Evolutionary conservation across 2,329 filamentous ascomycete species (phyloP).

Genomic region (Colletotrichum sojae): DNA sequence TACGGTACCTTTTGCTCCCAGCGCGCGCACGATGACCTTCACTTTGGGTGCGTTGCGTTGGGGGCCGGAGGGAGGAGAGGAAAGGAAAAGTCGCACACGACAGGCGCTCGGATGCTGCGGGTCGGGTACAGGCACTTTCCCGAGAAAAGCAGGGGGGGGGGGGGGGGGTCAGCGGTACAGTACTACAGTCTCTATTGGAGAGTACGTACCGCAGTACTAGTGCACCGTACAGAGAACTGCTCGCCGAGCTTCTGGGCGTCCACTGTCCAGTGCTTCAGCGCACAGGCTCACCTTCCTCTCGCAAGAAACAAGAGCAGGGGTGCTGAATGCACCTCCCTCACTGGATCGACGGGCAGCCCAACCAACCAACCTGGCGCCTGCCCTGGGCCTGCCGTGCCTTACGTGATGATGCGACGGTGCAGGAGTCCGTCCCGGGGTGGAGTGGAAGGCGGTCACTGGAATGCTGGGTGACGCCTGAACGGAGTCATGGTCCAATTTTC

Average conservation of each 20-base stretch:
- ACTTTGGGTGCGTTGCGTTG: not conserved
- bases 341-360: conserved; percentile 8
- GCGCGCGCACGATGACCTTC: not conserved
- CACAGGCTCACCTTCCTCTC: conserved; percentile 14
- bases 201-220: not conserved
- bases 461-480: conserved; percentile 21
- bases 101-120: conserved; percentile 37
- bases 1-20: not conserved
- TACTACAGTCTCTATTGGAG: no score
- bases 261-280: not conserved
- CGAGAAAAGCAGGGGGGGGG: conserved; percentile 12
- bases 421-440: conserved; percentile 12
- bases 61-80: conserved; percentile 4
- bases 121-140: conserved; percentile 34
- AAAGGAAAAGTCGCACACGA: conserved; percentile 24
- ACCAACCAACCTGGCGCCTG: not conserved
- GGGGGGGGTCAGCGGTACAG: not conserved
- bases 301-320: conserved; percentile 20
- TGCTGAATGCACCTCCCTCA: conserved; percentile 4
- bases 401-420: conserved; percentile 38
- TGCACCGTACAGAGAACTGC: no score
- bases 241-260: not conserved
- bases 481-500: conserved; percentile 29
- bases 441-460: not conserved
- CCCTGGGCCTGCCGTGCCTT: conserved; percentile 13